These are phyloP conservation scores for Gossypium lobatum DNA, from an alignment of 441 rosid species.

Conservation along the genomic window DNA sequence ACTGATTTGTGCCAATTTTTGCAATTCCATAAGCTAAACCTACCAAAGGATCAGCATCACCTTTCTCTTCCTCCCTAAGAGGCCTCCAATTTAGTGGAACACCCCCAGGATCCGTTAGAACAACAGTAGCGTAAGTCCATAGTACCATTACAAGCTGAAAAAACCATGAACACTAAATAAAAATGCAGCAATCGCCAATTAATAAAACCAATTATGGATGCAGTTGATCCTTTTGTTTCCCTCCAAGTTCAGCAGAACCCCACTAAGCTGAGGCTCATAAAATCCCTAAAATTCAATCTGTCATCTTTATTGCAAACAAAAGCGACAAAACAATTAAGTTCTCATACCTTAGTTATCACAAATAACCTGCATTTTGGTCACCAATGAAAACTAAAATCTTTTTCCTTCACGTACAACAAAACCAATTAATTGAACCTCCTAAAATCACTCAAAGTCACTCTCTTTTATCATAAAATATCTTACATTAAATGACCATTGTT, in stretches of 20 bases:
- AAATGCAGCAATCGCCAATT: background rate
- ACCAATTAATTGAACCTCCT: background rate
- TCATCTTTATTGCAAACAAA: background rate
- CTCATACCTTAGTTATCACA: background rate
- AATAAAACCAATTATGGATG: background rate
- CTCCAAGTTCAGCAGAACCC: background rate
- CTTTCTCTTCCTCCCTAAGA: constrained; percentile 55
- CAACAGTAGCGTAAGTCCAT: constrained; percentile 77
- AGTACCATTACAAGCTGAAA: constrained; percentile 64
- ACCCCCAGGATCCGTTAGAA: constrained; percentile 71
- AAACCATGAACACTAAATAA: background rate
- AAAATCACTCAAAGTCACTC: background rate
- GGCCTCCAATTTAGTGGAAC: constrained; percentile 73
- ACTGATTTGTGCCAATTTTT: constrained; percentile 22
- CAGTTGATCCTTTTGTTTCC: background rate
- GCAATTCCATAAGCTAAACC: constrained; percentile 26
- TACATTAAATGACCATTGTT: background rate
- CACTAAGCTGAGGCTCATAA: background rate
- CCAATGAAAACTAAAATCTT: background rate
- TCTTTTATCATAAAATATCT: background rate
- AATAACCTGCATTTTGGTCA: background rate
- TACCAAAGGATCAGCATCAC: constrained; percentile 43
- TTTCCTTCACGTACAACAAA: background rate
- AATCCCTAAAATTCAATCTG: background rate
- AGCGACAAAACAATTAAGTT: background rate